Evolutionary conservation across 1,139 yeast genomes (phyloP), one percentile per base, ranked within the genome.

Genomic region (Arxiozyma heterogenica): DNA sequence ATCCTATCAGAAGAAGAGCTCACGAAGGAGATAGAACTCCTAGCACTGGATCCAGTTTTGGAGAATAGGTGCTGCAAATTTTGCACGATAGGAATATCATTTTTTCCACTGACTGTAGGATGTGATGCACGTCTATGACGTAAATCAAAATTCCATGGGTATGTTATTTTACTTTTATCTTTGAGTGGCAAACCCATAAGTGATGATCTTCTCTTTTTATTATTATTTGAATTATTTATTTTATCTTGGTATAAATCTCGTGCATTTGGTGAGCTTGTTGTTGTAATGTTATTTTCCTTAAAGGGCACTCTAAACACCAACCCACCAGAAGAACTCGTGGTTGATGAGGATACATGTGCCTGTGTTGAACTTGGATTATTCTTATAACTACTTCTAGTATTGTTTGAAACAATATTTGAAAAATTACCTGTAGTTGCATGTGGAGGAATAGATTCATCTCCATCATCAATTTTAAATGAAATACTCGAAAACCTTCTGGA

Each of bases 281-380:
- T 25, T 5, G 47, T 27, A 5, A 41, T 22, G 8, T 23, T 17
- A 5, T 41, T 42, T 21, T 81, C 83, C 60, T 81, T 85, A 61
- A 83, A 83, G 0, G 88, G 88, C 21, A 81, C 73, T 61, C 88
- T 73, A 64, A 83, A 83, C 1, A 66, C 64, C 68, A 68, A 63
- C 22, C 71, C 71, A 41, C 62, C 64, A 9, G 65, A 61, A 1
- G 70, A 66, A 48, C 68, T 64, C 8, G 70, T 65, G 6, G 62
- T 59, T 1, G 64, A 58, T 1, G 50, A 38, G 3, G 52, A 51
- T 9, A 54, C 50, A 38, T 25, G 41, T 17, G 47, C 34, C 39
- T 49, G 53, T 25, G 27, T 49, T 8, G 48, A 21, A n/a, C 22
- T 38, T 21, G 34, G 22, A 11, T 39, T n/a, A 34, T 42, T 53